Evolutionary conservation across 148 eudicot genomes (phyloP).

Genomic region (Cornus controversa): DNA sequence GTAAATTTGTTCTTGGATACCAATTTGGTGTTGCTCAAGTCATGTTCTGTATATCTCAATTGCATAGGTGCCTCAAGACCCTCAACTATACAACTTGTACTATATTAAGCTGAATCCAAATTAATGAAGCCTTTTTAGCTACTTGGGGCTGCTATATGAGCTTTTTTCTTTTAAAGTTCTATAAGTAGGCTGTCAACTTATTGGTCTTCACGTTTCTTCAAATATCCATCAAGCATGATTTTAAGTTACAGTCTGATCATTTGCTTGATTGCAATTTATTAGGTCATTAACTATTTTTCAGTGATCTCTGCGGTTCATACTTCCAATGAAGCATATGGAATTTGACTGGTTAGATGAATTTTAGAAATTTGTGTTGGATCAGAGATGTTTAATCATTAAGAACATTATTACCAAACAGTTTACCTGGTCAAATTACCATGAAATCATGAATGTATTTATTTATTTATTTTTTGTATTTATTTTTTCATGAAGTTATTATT

Average conservation of each 20-base stretch:
- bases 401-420: neutral
- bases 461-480: neutral
- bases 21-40: no score
- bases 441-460: neutral
- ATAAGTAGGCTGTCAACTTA: neutral
- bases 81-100: no score
- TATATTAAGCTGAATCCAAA: no score
- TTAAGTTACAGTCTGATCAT: no score
- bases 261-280: no score
- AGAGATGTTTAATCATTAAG: neutral
- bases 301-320: neutral
- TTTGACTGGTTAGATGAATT: neutral
- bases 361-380: neutral
- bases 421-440: neutral
- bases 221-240: no score
- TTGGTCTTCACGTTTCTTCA: no score
- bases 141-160: neutral
- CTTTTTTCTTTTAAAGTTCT: neutral
- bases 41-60: no score
- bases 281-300: neutral
- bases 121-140: neutral
- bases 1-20: no score
- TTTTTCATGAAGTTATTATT: neutral
- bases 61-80: no score
- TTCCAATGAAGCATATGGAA: neutral